Percentiles rank a stretch among this genome's conserved stretches.
phyloP scores from a whole-genome alignment of 805 yeast genomes.

The Candida maesae region DNA sequence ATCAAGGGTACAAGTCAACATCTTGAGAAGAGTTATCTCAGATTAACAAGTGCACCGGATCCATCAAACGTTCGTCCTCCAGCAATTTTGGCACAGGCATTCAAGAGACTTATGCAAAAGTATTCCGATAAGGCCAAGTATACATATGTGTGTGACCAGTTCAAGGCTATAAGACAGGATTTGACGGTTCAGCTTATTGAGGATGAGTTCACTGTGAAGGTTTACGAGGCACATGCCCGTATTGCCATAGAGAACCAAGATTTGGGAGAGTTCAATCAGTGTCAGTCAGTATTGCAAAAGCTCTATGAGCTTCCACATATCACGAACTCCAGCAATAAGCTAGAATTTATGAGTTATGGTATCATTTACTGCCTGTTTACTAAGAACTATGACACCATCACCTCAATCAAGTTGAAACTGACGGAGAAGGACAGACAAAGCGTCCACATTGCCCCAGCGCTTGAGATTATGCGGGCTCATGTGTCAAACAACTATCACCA shows the following conservation, averaged over 20 bases:
- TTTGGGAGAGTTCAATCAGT: conserved; percentile 92
- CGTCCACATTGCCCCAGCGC: conserved; percentile 21
- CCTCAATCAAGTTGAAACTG: conserved; percentile 41
- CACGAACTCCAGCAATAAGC: conserved; percentile 35
- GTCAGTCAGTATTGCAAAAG: conserved; percentile 74
- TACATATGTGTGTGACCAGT: conserved; percentile 79
- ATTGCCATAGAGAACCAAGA: conserved; percentile 82
- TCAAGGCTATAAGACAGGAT: conserved; percentile 91
- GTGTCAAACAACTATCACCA: conserved; percentile 46
- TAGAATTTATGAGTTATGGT: conserved; percentile 71
- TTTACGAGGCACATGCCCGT: conserved; percentile 83
- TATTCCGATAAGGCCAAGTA: conserved; percentile 52
- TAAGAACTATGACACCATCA: conserved; percentile 42
- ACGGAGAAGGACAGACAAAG: conserved; percentile 26
- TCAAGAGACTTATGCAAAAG: conserved; percentile 49
- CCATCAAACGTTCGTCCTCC: conserved; percentile 81
- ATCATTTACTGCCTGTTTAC: conserved; percentile 74
- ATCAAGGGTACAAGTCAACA: conserved; percentile 61
- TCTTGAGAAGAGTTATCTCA: conserved; percentile 73
- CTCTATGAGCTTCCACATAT: conserved; percentile 47
- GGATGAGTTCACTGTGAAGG: conserved; percentile 68
- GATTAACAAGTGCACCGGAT: conserved; percentile 89
- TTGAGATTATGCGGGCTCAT: conserved; percentile 30
- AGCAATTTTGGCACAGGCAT: conserved; percentile 52
- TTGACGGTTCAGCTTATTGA: conserved; percentile 86